Evolutionary conservation across 768 basidiomycete species (phyloP).

Genomic region (Boletus reticulatus): DNA sequence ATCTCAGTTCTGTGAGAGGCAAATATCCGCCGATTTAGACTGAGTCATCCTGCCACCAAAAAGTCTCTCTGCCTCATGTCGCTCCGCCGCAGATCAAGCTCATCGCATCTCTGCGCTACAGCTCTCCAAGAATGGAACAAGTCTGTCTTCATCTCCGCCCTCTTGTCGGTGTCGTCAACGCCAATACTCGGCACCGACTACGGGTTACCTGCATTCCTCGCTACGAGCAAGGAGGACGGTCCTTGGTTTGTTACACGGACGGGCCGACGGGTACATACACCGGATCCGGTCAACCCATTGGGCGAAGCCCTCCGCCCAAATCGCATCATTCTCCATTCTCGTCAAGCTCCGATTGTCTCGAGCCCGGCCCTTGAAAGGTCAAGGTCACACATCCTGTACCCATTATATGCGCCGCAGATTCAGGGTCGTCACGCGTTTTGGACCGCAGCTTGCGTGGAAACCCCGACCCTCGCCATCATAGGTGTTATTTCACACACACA

Average conservation of each 20-base stretch:
- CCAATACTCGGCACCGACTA: conserved; percentile 19
- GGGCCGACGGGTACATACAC: neutral
- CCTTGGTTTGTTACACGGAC: neutral
- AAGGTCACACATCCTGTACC: conserved; percentile 7
- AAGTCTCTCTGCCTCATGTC: conserved; percentile 20
- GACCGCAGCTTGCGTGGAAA: conserved; percentile 19
- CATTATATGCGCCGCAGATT: conserved; percentile 2
- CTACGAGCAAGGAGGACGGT: neutral
- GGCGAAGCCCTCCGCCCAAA: conserved; percentile 26
- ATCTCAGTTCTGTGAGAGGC: neutral
- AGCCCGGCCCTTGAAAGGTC: neutral
- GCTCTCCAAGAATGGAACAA: conserved; percentile 21
- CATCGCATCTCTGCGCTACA: conserved; percentile 12
- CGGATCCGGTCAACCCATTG: conserved; percentile 6
- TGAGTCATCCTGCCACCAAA: neutral
- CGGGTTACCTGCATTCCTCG: neutral
- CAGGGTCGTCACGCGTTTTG: conserved; percentile 24
- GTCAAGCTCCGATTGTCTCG: conserved; percentile 20
- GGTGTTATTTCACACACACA: conserved; percentile 7
- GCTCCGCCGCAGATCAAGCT: conserved; percentile 12
- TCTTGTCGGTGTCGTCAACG: neutral
- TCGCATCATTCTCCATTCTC: conserved; percentile 23
- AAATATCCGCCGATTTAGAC: conserved; percentile 14
- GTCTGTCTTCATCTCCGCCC: conserved; percentile 33
- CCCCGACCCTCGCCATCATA: conserved; percentile 12